These are phyloP conservation scores for Lactarius psammicola DNA, from an alignment of 768 basidiomycete genomes.

Conservation along the genomic window DNA sequence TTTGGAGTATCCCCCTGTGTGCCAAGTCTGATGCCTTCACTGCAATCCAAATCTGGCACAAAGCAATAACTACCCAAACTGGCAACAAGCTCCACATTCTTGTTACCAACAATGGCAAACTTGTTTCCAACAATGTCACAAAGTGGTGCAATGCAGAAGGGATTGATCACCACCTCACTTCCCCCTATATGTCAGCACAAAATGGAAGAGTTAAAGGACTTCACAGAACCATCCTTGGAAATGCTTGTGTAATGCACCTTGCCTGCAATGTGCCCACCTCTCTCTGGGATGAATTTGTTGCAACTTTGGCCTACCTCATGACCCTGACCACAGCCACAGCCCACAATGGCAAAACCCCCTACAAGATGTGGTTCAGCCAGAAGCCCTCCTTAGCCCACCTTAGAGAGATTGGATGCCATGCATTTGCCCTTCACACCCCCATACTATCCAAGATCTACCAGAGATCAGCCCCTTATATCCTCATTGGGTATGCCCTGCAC, in stretches of 20 bases:
- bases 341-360: no score
- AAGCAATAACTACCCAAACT: not conserved
- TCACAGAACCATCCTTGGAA: not conserved
- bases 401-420: no score
- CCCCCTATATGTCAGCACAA: not conserved
- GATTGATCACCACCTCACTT: not conserved
- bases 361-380: no score
- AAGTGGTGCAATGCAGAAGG: not conserved
- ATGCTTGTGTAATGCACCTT: not conserved
- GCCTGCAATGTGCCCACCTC: slow-evolving; percentile 4
- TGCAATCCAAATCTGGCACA: no score
- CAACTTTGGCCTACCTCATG: not conserved
- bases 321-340: no score
- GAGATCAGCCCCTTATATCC: no score
- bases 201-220: not conserved
- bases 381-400: no score
- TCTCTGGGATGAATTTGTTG: not conserved
- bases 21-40: not conserved
- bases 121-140: not conserved
- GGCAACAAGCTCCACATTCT: not conserved
- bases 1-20: not conserved
- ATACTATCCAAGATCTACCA: no score
- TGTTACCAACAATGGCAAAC: not conserved
- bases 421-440: no score
- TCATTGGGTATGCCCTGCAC: no score